Percentiles rank a stretch among this genome's conserved stretches.
These are phyloP conservation scores for Aspergillus floridensis DNA, from an alignment of 2,329 filamentous ascomycete species.

Conservation along the genomic window DNA sequence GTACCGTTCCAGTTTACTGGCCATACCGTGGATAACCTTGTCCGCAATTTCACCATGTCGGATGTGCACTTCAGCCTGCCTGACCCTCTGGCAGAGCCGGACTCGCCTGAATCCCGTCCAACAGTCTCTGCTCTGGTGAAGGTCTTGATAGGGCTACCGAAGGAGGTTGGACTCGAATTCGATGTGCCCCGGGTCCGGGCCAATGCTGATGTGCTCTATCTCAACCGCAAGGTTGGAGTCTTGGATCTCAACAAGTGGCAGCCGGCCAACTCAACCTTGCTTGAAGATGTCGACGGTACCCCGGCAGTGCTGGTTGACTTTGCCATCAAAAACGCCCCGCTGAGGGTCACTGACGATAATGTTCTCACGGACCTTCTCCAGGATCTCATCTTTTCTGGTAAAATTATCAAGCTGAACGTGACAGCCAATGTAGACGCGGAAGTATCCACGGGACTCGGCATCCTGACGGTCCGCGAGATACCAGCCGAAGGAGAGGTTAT, in stretches of 20 bases:
- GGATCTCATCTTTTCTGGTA: slow-evolving; percentile 70
- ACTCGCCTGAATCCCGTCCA: slow-evolving; percentile 69
- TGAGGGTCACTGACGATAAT: slow-evolving; percentile 76
- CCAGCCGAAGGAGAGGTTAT: slow-evolving; percentile 80
- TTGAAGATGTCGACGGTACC: slow-evolving; percentile 58
- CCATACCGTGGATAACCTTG: slow-evolving; percentile 73
- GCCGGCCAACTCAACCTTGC: slow-evolving; percentile 71
- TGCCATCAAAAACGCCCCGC: slow-evolving; percentile 70
- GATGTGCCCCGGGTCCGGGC: slow-evolving; percentile 75
- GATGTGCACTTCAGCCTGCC: slow-evolving; percentile 86
- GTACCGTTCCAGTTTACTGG: slow-evolving; percentile 83
- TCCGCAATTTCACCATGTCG: slow-evolving; percentile 82
- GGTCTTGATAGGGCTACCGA: slow-evolving; percentile 73
- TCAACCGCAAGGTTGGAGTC: slow-evolving; percentile 72
- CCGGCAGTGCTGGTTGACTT: slow-evolving; percentile 72
- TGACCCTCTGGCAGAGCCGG: slow-evolving; percentile 72
- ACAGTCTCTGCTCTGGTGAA: slow-evolving; percentile 79
- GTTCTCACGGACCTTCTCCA: slow-evolving; percentile 80
- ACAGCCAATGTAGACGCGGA: slow-evolving; percentile 79
- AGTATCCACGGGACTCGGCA: slow-evolving; percentile 76
- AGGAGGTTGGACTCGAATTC: slow-evolving; percentile 82
- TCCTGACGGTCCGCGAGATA: slow-evolving; percentile 76
- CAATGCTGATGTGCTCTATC: slow-evolving; percentile 76
- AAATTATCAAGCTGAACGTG: slow-evolving; percentile 69
- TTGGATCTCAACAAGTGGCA: slow-evolving; percentile 82